Conservation (phyloP, 2,329 filamentous ascomycete species). For the Penicillium sp. region DNA sequence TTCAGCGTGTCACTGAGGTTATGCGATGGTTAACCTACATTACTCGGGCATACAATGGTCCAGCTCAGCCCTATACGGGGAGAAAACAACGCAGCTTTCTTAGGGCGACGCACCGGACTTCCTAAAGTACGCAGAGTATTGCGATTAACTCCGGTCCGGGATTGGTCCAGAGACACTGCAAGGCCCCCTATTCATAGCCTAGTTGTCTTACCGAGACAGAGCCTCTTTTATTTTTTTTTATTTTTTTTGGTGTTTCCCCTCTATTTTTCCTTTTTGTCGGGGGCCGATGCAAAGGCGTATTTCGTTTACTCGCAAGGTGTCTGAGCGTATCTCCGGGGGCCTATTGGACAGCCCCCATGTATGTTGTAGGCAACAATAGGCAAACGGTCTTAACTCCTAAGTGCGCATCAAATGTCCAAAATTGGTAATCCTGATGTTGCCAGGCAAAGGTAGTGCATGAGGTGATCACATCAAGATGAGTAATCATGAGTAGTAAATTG, state of each 20-base stretch:
- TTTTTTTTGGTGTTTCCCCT: no score
- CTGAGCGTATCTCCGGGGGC: conserved; percentile 1
- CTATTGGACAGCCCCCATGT: background rate
- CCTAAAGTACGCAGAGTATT: background rate
- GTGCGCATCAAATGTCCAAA: conserved; percentile 11
- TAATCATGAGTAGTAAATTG: background rate
- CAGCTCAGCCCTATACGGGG: conserved; percentile 9
- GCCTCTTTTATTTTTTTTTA: conserved; percentile 8
- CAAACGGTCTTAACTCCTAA: background rate
- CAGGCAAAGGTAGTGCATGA: conserved; percentile 8
- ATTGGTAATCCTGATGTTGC: background rate
- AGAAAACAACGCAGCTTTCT: background rate
- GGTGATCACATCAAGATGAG: background rate
- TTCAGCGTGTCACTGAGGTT: background rate
- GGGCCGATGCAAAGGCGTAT: background rate
- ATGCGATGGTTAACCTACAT: background rate
- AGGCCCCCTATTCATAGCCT: conserved; percentile 10
- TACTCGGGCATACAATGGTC: conserved; percentile 7
- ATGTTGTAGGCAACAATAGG: background rate
- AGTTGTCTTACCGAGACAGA: conserved; percentile 6
- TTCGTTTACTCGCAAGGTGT: no score
- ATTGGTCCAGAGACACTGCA: conserved; percentile 1
- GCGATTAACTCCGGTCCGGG: background rate
- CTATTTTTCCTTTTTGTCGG: background rate
- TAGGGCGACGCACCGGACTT: background rate